Evolutionary conservation across 2,329 filamentous ascomycete species (phyloP), one percentile per base, ranked within the genome.

Genomic region (Exophiala phaeomuriformis): DNA sequence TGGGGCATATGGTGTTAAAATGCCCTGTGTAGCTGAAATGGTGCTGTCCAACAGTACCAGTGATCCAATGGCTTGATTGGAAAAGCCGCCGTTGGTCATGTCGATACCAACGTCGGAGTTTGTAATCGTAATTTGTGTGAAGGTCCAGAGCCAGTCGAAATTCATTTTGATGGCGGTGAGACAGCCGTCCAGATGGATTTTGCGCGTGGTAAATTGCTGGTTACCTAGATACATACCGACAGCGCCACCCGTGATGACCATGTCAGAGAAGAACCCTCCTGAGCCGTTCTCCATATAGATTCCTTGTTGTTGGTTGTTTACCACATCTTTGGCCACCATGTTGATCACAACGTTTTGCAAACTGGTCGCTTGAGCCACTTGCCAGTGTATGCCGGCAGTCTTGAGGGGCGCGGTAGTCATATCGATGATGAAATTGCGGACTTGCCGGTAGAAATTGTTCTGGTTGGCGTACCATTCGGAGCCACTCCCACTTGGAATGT

Each of bases 341-440:
- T 84, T 79, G 74, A 89, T 86, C 61, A 80, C 76, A 46, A 88
- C 83, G 71, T 88, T 88, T 69, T 88, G 83, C 47, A 88, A 71
- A 56, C 79, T 82, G 1, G 84, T 86, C 31, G 83, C 84, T 41
- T 88, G 84, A 10, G 85, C 83, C 6, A 88, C 84, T 69, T 88
- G 84, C 84, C 84, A 88, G 68, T 87, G 84, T 57, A 88, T 85
- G 60, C 83, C 82, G 55, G 82, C 82, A 1, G 71, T 66, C 43
- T 68, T 72, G 58, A 73, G 69, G 30, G 80, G 57, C 9, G 80
- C 75, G 81, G 77, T 9, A 69, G 79, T 86, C 57, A 85, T 72
- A 64, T 88, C 85, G 65, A 89, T 82, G 67, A 82, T 76, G 65
- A 89, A 85, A 71, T 89, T 88, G 67, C 84, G 82, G 59, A 88